These are phyloP conservation scores for Ilyonectria destructans DNA, from an alignment of 2,329 filamentous ascomycete genomes.

Conservation along the genomic window DNA sequence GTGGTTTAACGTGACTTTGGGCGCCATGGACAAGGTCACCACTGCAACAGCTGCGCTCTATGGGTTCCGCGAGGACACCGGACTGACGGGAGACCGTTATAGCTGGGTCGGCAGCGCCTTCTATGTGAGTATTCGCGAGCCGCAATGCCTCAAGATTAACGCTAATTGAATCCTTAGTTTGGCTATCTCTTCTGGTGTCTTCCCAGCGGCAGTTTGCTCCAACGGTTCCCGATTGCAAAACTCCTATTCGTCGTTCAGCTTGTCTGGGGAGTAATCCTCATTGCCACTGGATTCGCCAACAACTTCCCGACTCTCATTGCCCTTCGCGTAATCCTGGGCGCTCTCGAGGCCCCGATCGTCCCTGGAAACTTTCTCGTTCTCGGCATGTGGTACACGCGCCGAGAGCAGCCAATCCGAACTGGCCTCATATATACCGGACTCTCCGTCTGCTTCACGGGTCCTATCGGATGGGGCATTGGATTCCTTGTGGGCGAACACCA, in stretches of 20 bases:
- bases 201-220: conserved; percentile 51
- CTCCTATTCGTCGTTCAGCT: conserved; percentile 47
- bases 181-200: conserved; percentile 55
- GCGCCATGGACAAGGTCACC: conserved; percentile 53
- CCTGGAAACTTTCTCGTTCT: conserved; percentile 49
- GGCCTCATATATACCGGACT: conserved; percentile 47
- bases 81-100: conserved; percentile 45
- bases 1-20: conserved; percentile 48
- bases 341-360: conserved; percentile 51
- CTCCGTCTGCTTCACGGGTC: conserved; percentile 41
- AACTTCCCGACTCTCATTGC: conserved; percentile 47
- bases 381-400: conserved; percentile 52
- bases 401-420: conserved; percentile 47
- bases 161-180: conserved; percentile 39
- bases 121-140: conserved; percentile 10
- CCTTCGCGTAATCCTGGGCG: conserved; percentile 50
- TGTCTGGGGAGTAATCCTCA: conserved; percentile 50
- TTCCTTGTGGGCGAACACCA: conserved; percentile 34
- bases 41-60: conserved; percentile 51
- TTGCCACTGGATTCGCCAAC: conserved; percentile 49
- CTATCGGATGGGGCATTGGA: conserved; percentile 42
- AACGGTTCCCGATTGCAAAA: conserved; percentile 56
- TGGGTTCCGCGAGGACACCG: conserved; percentile 46
- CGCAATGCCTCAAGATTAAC: background rate
- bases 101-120: conserved; percentile 42